These are phyloP conservation scores for Vigna angularis DNA, from an alignment of 306 rosid genomes.

Conservation along the genomic window DNA sequence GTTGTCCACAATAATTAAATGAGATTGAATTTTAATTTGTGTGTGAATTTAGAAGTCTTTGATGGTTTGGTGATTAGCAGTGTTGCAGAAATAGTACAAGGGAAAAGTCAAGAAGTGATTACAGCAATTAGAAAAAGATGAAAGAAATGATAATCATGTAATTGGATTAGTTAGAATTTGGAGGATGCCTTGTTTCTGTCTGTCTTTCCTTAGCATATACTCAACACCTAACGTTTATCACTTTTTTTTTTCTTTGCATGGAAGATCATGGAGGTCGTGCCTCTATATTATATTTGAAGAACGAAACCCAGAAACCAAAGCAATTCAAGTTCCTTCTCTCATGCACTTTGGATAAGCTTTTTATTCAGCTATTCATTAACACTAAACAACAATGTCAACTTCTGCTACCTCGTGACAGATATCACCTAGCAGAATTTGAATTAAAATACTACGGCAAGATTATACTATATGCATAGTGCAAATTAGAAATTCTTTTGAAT, in stretches of 20 bases:
- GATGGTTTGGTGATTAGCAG: too few species aligned
- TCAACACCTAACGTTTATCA: constrained; percentile 33
- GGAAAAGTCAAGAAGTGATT: constrained; percentile 7
- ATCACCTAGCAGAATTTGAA: too few species aligned
- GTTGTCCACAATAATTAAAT: too few species aligned
- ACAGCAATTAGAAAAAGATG: neutral
- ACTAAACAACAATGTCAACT: too few species aligned
- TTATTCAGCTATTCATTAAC: neutral
- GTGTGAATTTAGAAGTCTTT: too few species aligned
- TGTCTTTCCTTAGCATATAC: constrained; percentile 5
- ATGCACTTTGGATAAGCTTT: constrained; percentile 28
- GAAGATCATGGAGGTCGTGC: neutral
- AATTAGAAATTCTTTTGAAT: too few species aligned
- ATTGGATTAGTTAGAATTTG: constrained; percentile 25
- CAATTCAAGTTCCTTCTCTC: neutral
- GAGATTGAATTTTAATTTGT: too few species aligned
- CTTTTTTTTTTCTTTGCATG: constrained; percentile 5
- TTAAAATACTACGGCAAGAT: too few species aligned
- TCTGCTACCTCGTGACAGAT: too few species aligned
- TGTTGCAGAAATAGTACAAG: neutral
- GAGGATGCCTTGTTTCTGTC: constrained; percentile 7
- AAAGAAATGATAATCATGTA: neutral
- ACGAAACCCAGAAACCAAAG: neutral
- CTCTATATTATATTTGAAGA: neutral
- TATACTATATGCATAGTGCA: too few species aligned